Conservation (phyloP, 768 basidiomycete genomes). For the Pilatotrama ljubarskyi region DNA sequence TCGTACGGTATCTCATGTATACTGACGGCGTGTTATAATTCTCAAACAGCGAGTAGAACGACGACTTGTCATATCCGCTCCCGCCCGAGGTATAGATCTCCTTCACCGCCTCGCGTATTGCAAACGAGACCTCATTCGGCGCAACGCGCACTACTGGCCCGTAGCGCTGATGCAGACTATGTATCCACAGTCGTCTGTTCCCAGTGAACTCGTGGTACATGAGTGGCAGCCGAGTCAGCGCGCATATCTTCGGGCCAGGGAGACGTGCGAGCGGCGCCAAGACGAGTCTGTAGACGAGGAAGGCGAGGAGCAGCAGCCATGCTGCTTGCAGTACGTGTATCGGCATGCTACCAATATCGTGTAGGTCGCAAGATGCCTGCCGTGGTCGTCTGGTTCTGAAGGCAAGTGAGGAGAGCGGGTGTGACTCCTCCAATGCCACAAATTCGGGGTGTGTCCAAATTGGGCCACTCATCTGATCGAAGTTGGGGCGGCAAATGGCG, state of each 20-base stretch:
- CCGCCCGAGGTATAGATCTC: constrained; percentile 27
- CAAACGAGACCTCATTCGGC: constrained; percentile 26
- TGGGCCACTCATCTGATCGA: no score
- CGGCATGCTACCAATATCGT: neutral
- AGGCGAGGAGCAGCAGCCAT: neutral
- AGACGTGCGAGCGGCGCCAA: constrained; percentile 18
- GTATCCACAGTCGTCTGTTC: constrained; percentile 18
- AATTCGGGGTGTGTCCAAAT: no score
- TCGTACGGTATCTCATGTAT: neutral
- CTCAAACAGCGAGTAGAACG: constrained; percentile 20
- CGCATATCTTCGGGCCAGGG: constrained; percentile 19
- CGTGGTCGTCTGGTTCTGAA: no score
- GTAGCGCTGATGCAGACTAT: constrained; percentile 20
- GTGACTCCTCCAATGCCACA: no score
- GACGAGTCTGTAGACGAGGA: constrained; percentile 6
- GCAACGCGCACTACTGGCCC: constrained; percentile 24
- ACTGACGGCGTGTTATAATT: constrained; percentile 20
- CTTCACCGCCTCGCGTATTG: constrained; percentile 24
- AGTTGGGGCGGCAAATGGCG: no score
- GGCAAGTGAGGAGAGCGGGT: no score
- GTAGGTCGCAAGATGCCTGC: neutral
- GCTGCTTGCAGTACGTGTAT: neutral
- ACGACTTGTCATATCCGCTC: constrained; percentile 25
- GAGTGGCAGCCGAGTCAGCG: constrained; percentile 16
- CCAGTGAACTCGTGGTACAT: constrained; percentile 25